These are phyloP conservation scores for Leccinum pachyderme DNA, from an alignment of 1,284 basidiomycete species.

Conservation along the genomic window DNA sequence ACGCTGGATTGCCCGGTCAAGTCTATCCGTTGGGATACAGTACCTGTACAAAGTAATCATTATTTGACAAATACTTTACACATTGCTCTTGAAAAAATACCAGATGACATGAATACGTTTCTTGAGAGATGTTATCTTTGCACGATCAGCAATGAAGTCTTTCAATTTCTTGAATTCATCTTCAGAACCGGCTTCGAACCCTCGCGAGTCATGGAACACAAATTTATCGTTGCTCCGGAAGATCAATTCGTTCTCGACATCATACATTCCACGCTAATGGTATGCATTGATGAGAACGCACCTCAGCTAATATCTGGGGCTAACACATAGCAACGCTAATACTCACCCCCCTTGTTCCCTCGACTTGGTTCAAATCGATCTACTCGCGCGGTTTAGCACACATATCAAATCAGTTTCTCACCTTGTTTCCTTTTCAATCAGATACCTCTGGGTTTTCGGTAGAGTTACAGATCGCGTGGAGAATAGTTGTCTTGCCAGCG, in stretches of 20 bases:
- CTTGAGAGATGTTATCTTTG: background rate
- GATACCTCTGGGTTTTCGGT: no score
- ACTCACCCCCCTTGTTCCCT: background rate
- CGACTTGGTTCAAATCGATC: background rate
- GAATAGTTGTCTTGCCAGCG: no score
- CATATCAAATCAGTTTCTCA: background rate
- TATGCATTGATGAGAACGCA: background rate
- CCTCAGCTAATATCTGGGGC: background rate
- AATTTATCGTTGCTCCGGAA: background rate
- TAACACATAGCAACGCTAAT: background rate
- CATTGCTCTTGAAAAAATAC: background rate
- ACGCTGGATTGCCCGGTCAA: no score
- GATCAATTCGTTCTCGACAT: no score
- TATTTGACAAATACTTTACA: background rate
- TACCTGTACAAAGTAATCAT: background rate
- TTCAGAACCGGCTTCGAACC: background rate
- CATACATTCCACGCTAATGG: background rate
- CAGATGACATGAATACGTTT: background rate
- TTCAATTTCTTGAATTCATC: background rate
- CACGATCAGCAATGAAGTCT: background rate
- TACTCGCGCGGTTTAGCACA: background rate
- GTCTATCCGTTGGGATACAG: no score
- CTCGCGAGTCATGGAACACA: background rate
- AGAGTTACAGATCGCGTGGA: no score
- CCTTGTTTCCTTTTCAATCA: background rate